Evolutionary conservation across 306 rosid species (phyloP).

Genomic region (Arachis hypogaea): DNA sequence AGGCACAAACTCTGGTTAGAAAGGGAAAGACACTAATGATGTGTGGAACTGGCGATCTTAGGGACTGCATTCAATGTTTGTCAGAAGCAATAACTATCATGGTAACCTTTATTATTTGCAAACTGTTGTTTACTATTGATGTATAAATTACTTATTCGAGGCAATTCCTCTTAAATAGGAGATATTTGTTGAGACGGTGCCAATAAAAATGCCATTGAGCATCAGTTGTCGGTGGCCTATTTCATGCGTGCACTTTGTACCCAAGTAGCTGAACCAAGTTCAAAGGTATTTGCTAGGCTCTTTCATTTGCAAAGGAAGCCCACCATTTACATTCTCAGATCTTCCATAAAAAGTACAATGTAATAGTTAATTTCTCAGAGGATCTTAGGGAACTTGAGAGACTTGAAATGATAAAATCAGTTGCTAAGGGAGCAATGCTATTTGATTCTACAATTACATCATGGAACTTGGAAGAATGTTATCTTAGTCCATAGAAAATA

Average conservation of each 20-base stretch:
- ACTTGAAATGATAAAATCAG: slow-evolving; percentile 56
- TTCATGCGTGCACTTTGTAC: slow-evolving; percentile 80
- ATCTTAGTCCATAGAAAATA: slow-evolving; percentile 82
- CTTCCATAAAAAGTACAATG: slow-evolving; percentile 58
- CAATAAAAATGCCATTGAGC: slow-evolving; percentile 43
- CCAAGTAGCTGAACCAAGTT: slow-evolving; percentile 56
- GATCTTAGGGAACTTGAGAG: slow-evolving; percentile 52
- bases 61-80: slow-evolving; percentile 72
- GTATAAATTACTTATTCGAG: slow-evolving; percentile 46
- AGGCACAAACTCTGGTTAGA: slow-evolving; percentile 65
- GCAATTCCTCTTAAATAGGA: slow-evolving; percentile 54
- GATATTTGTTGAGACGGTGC: slow-evolving; percentile 46
- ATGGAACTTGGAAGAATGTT: slow-evolving; percentile 62
- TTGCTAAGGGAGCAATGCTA: slow-evolving; percentile 54
- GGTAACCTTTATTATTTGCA: slow-evolving; percentile 50
- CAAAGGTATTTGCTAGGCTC: slow-evolving; percentile 57
- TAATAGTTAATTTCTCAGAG: slow-evolving; percentile 43
- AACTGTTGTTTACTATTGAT: slow-evolving; percentile 32
- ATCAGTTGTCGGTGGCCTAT: slow-evolving; percentile 73
- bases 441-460: slow-evolving; percentile 51
- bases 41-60: slow-evolving; percentile 49
- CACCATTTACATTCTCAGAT: slow-evolving; percentile 63
- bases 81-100: slow-evolving; percentile 72
- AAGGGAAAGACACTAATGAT: slow-evolving; percentile 70
- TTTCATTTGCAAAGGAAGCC: slow-evolving; percentile 85